Evolutionary conservation across 139 green algal species (phyloP).

Genomic region (Raphidocelis subcapitata): DNA sequence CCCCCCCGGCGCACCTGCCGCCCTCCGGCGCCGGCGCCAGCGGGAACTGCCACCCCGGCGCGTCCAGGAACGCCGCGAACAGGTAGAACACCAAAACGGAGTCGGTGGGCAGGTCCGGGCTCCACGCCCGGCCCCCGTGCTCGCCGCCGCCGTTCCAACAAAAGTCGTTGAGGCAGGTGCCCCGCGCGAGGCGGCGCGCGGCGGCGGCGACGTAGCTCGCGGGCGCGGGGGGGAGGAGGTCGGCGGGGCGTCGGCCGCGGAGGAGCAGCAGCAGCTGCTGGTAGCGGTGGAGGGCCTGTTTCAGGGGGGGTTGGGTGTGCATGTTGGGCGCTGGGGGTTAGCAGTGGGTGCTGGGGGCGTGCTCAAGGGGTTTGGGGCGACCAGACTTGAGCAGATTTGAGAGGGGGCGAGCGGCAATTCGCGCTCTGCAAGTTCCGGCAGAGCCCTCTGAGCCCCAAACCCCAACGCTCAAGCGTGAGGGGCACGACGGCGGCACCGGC

Average conservation of each 20-base stretch:
- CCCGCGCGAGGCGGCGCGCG: conserved; percentile 54
- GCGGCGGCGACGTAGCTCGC: conserved; percentile 64
- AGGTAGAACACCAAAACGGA: conserved; percentile 74
- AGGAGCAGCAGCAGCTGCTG: conserved; percentile 58
- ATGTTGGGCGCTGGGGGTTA: too few relatives aligned
- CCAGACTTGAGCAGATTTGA: too few relatives aligned
- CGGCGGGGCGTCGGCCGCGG: conserved; percentile 50
- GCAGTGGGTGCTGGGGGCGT: too few relatives aligned
- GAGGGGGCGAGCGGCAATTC: too few relatives aligned
- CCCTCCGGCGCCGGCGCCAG: conserved; percentile 9
- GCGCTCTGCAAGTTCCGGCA: too few relatives aligned
- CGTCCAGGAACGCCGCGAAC: conserved; percentile 75
- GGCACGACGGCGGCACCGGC: too few relatives aligned
- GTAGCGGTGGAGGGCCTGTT: conserved; percentile 62
- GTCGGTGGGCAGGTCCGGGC: conserved; percentile 73
- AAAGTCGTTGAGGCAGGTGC: conserved; percentile 56
- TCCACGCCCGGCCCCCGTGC: conserved; percentile 63
- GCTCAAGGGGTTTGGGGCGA: too few relatives aligned
- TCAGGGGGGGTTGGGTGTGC: too few relatives aligned
- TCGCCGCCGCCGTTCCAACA: conserved; percentile 46
- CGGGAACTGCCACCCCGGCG: conserved; percentile 63
- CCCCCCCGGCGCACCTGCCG: conserved; percentile 4
- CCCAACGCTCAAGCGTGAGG: too few relatives aligned
- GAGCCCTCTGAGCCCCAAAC: too few relatives aligned
- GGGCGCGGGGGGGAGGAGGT: conserved; percentile 64